A percentile compares a stretch with the other conserved stretches of the same genome.
phyloP scores from a whole-genome alignment of 129 eudicot genomes.

The Smallanthus sonchifolius region DNA sequence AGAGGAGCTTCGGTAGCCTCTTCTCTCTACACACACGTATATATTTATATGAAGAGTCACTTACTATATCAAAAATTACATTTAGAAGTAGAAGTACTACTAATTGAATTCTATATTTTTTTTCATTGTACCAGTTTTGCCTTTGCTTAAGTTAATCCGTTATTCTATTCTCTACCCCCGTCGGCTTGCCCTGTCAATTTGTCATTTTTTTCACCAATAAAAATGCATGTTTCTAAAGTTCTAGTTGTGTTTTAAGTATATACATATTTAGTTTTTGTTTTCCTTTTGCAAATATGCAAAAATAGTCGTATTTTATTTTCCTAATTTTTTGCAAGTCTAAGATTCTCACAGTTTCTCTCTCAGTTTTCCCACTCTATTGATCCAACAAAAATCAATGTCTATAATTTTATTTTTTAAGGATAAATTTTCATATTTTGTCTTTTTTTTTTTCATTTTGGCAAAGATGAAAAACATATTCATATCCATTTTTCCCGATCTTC shows the following conservation, averaged over 20 bases:
- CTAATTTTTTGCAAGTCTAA: neutral
- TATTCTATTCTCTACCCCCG: neutral
- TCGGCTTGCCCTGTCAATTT: neutral
- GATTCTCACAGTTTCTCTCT: neutral
- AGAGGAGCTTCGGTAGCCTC: constrained; percentile 70
- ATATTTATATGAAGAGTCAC: neutral
- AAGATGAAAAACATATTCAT: neutral
- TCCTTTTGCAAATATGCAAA: neutral
- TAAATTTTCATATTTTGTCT: neutral
- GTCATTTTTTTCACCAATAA: neutral
- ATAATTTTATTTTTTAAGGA: no score
- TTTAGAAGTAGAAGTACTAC: neutral
- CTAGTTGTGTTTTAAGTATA: neutral
- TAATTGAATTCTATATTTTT: neutral
- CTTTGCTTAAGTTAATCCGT: neutral
- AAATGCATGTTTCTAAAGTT: neutral
- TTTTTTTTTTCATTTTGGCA: neutral
- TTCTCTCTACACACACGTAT: neutral
- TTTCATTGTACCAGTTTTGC: neutral
- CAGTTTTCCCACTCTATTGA: neutral
- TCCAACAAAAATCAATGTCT: neutral
- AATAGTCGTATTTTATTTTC: neutral
- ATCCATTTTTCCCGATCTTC: neutral
- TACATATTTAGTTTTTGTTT: neutral
- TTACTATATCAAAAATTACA: neutral